Conservation (phyloP, 31 red algal species). For the Bonnemaisonia californica region DNA sequence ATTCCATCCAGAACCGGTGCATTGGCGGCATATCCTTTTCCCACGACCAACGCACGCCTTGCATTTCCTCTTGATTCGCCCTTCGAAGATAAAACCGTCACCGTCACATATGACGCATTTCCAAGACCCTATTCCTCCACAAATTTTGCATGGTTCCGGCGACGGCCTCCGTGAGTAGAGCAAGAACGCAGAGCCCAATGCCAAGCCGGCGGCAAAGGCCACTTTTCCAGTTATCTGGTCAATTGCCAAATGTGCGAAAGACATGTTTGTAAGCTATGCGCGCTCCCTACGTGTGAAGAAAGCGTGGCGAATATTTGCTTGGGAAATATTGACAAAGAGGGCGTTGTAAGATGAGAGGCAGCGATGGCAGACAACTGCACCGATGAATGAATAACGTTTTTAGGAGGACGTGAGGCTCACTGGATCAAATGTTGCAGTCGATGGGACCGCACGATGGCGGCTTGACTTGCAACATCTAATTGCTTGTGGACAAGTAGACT, state of each 20-base stretch:
- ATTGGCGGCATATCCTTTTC: constrained; percentile 61
- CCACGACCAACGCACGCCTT: constrained; percentile 73
- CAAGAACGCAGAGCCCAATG: constrained; percentile 32
- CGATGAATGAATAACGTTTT: too few species aligned
- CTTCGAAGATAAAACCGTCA: constrained; percentile 41
- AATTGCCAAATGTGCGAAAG: constrained; percentile 15
- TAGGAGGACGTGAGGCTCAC: too few species aligned
- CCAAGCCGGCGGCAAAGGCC: neutral
- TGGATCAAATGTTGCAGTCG: too few species aligned
- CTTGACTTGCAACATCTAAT: too few species aligned
- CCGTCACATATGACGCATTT: constrained; percentile 78
- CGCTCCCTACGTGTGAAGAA: too few species aligned
- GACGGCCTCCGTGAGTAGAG: neutral
- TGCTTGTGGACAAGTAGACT: too few species aligned
- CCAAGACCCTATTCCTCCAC: constrained; percentile 64
- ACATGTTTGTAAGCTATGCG: neutral
- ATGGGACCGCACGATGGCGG: too few species aligned
- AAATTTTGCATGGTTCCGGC: constrained; percentile 55
- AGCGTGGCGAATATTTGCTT: too few species aligned
- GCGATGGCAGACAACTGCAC: too few species aligned
- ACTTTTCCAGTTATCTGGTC: constrained; percentile 40
- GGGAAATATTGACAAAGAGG: too few species aligned
- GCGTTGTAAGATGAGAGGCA: too few species aligned
- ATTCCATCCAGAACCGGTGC: constrained; percentile 64
- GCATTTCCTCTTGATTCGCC: constrained; percentile 44